Evolutionary conservation across 2,329 filamentous ascomycete genomes (phyloP).

Genomic region (Colletotrichum tabaci): DNA sequence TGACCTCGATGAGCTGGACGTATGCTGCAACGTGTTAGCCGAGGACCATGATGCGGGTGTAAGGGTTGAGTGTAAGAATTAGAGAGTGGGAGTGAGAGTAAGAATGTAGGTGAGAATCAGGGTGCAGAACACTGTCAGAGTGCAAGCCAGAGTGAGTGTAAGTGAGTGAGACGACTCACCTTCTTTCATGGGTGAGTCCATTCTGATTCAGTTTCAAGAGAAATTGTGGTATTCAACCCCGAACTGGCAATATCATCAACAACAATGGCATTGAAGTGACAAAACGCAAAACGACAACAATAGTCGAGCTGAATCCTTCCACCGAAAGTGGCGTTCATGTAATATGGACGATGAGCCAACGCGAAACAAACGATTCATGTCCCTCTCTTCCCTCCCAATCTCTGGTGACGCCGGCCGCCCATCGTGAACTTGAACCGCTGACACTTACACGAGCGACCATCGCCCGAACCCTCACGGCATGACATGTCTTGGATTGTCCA

Average conservation of each 20-base stretch:
- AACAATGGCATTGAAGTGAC: background rate
- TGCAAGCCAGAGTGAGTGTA: too few relatives aligned
- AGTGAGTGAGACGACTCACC: conserved; percentile 6
- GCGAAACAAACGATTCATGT: background rate
- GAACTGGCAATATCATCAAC: background rate
- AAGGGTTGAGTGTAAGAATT: background rate
- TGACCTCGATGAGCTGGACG: conserved; percentile 41
- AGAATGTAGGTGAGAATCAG: too few relatives aligned
- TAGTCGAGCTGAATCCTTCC: background rate
- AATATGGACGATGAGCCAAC: background rate
- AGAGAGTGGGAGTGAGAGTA: too few relatives aligned
- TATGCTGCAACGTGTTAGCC: conserved; percentile 32
- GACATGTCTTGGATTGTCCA: conserved; percentile 11
- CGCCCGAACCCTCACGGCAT: conserved; percentile 5
- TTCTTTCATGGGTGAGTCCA: conserved; percentile 44
- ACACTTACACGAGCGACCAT: conserved; percentile 38
- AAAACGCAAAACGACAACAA: background rate
- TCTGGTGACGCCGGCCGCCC: background rate
- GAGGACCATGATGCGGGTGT: background rate
- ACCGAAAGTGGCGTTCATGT: conserved; percentile 7
- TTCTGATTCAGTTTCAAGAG: background rate
- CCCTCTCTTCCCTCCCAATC: background rate
- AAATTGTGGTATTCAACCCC: too few relatives aligned
- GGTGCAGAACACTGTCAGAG: too few relatives aligned
- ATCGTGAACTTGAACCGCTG: conserved; percentile 25